phyloP scores from a whole-genome alignment of 768 basidiomycete genomes.

The Trametes coccinea region DNA sequence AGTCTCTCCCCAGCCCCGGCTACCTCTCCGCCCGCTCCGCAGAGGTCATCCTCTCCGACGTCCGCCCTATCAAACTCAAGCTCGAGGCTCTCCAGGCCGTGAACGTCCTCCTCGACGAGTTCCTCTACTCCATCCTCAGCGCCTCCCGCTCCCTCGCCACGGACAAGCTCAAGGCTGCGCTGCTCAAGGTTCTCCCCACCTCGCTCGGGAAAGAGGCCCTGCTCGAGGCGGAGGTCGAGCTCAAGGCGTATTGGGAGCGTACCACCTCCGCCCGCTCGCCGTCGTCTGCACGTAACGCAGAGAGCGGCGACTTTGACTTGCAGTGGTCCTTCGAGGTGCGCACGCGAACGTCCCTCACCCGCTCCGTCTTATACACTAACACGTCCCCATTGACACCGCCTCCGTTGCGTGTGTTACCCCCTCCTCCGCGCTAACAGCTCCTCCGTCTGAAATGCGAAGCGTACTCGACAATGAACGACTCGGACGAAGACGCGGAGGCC shows the following conservation, averaged over 20 bases:
- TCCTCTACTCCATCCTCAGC: slow-evolving; percentile 70
- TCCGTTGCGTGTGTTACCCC: no score
- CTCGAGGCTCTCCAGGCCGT: slow-evolving; percentile 73
- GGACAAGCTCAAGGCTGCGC: slow-evolving; percentile 68
- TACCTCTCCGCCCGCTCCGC: slow-evolving; percentile 86
- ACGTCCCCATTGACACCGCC: not conserved
- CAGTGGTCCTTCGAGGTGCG: slow-evolving; percentile 76
- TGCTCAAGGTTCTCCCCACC: slow-evolving; percentile 74
- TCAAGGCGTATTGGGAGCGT: slow-evolving; percentile 86
- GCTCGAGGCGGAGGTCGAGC: slow-evolving; percentile 89
- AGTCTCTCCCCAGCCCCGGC: slow-evolving; percentile 48
- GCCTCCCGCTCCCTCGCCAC: slow-evolving; percentile 69
- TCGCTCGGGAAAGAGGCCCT: slow-evolving; percentile 89
- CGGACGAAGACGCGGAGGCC: slow-evolving; percentile 70
- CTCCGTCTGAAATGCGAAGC: slow-evolving; percentile 86
- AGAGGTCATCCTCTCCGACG: slow-evolving; percentile 89
- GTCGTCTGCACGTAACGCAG: slow-evolving; percentile 49
- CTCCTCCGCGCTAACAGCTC: slow-evolving; percentile 44
- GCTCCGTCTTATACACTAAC: not conserved
- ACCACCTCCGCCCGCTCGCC: slow-evolving; percentile 44
- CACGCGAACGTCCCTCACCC: slow-evolving; percentile 16
- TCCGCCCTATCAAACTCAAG: slow-evolving; percentile 87
- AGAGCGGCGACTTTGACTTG: slow-evolving; percentile 57
- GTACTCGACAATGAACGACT: slow-evolving; percentile 82
- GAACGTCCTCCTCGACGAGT: slow-evolving; percentile 84